Conservation (phyloP, 768 basidiomycete species). For the Naganishia onofrii region DNA sequence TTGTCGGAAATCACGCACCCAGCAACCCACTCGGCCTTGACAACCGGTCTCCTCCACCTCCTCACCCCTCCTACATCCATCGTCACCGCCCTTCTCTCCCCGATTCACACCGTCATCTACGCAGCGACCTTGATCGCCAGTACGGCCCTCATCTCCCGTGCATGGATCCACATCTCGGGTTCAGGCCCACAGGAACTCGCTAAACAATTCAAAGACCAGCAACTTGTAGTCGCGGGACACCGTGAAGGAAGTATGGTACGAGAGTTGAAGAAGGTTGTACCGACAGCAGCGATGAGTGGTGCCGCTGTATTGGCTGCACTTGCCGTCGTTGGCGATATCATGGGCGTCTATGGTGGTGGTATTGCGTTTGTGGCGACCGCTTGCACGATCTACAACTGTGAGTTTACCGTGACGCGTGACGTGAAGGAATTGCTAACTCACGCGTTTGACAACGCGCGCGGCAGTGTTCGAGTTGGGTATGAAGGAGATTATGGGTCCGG, state of each 20-base stretch:
- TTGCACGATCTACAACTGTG: conserved; percentile 16
- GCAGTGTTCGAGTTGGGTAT: conserved; percentile 23
- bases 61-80: conserved; percentile 25
- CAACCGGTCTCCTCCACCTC: conserved; percentile 14
- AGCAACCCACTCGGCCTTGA: conserved; percentile 1
- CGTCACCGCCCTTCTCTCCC: conserved; percentile 11
- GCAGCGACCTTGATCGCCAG: neutral
- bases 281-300: conserved; percentile 11
- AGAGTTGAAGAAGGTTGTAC: conserved; percentile 17
- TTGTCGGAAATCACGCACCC: conserved; percentile 30
- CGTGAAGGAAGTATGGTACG: conserved; percentile 9
- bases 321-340: neutral
- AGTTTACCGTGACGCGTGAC: neutral
- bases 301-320: neutral
- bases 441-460: too few species aligned
- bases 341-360: conserved; percentile 20
- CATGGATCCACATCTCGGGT: conserved; percentile 20
- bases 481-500: conserved; percentile 22
- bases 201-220: conserved; percentile 19
- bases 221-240: conserved; percentile 15
- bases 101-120: neutral
- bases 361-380: conserved; percentile 14
- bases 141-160: neutral
- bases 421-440: neutral
- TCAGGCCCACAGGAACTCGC: conserved; percentile 11